Percentiles rank a stretch among this genome's conserved stretches.
These are phyloP conservation scores for Tremellales sp. DNA, from an alignment of 1,284 basidiomycete species.

Conservation along the genomic window DNA sequence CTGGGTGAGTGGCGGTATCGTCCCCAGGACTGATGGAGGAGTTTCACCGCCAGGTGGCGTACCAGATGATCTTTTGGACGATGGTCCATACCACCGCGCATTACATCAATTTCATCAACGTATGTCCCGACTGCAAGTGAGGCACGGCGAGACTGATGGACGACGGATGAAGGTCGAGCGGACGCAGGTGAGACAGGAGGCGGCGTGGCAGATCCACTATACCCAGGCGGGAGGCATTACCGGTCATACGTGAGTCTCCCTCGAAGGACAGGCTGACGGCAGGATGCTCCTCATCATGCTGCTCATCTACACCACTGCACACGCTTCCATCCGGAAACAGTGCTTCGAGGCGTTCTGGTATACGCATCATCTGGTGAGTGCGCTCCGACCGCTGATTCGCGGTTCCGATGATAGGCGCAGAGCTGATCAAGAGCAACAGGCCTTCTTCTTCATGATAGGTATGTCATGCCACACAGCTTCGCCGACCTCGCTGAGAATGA, in stretches of 20 bases:
- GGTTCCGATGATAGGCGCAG: no score
- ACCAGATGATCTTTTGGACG: slow-evolving; percentile 62
- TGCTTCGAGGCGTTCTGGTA: slow-evolving; percentile 87
- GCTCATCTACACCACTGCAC: slow-evolving; percentile 66
- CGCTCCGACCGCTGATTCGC: not conserved
- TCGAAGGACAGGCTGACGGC: slow-evolving; percentile 4
- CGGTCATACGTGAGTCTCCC: slow-evolving; percentile 61
- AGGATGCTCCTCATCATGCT: slow-evolving; percentile 73
- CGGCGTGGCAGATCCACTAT: slow-evolving; percentile 77
- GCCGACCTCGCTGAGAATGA: no score
- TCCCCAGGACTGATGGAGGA: slow-evolving; percentile 7
- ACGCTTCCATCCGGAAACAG: slow-evolving; percentile 73
- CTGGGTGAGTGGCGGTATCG: slow-evolving; percentile 50
- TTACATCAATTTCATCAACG: slow-evolving; percentile 86
- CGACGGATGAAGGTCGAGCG: slow-evolving; percentile 8
- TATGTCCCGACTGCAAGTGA: slow-evolving; percentile 42
- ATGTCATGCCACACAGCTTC: slow-evolving; percentile 6
- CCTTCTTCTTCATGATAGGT: slow-evolving; percentile 81
- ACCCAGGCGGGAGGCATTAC: slow-evolving; percentile 78
- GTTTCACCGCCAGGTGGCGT: slow-evolving; percentile 88
- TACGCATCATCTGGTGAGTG: slow-evolving; percentile 22
- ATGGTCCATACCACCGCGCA: slow-evolving; percentile 79
- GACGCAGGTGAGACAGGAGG: slow-evolving; percentile 63
- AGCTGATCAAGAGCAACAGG: slow-evolving; percentile 32
- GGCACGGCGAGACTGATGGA: slow-evolving; percentile 1